phyloP scores from a whole-genome alignment of 768 basidiomycete genomes.

The Pleurotus tuoliensis region DNA sequence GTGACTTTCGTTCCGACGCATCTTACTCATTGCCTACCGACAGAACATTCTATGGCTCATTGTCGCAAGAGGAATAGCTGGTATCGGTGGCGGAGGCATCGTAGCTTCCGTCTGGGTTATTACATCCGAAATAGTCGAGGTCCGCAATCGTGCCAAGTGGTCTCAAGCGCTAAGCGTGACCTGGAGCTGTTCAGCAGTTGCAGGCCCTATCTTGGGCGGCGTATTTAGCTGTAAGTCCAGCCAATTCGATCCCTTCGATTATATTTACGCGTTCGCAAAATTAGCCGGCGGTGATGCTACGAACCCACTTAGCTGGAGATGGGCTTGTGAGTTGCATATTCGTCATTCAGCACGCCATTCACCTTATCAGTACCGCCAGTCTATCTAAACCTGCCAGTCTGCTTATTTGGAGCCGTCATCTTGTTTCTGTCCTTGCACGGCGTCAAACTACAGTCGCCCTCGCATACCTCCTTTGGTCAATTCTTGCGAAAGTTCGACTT shows the following conservation, averaged over 20 bases:
- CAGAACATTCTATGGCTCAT: slow-evolving; percentile 65
- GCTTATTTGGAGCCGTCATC: slow-evolving; percentile 53
- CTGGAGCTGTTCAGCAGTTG: slow-evolving; percentile 83
- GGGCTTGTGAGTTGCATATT: slow-evolving; percentile 63
- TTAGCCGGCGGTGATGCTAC: slow-evolving; percentile 6
- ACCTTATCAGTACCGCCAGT: slow-evolving; percentile 40
- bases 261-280: slow-evolving; percentile 10
- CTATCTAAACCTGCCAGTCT: slow-evolving; percentile 80
- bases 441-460: slow-evolving; percentile 42
- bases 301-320: slow-evolving; percentile 58
- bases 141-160: slow-evolving; percentile 71
- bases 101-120: slow-evolving; percentile 85
- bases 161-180: slow-evolving; percentile 81
- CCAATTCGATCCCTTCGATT: slow-evolving; percentile 4
- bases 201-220: slow-evolving; percentile 81
- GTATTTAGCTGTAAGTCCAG: slow-evolving; percentile 64
- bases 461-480: slow-evolving; percentile 51
- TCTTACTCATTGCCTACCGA: slow-evolving; percentile 5
- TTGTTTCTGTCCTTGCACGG: slow-evolving; percentile 57
- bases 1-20: too few relatives aligned
- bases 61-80: slow-evolving; percentile 60
- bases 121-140: slow-evolving; percentile 69
- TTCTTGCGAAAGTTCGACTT: slow-evolving; percentile 68
- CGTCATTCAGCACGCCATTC: slow-evolving; percentile 12
- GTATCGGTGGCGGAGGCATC: slow-evolving; percentile 85